Percentiles rank a stretch among this genome's conserved stretches.
phyloP scores from a whole-genome alignment of 2,329 filamentous ascomycete genomes.

The Rutstroemia sp. region DNA sequence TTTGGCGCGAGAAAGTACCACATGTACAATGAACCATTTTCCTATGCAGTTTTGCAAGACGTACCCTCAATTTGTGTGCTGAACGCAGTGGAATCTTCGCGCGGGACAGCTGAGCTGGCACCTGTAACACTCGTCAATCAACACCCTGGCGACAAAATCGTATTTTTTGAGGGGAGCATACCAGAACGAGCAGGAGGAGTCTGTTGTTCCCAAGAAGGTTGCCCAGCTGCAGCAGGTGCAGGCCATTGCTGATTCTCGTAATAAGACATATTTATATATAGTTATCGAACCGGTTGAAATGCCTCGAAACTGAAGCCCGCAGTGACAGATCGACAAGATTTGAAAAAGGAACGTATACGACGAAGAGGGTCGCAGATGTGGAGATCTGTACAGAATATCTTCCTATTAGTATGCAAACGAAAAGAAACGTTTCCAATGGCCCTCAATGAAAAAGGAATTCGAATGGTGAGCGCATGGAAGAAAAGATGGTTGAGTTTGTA shows the following conservation, averaged over 20 bases:
- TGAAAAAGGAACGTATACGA: slow-evolving; percentile 29
- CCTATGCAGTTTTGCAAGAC: slow-evolving; percentile 31
- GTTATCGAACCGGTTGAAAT: slow-evolving; percentile 20
- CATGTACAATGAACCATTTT: neutral
- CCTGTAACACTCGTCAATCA: slow-evolving; percentile 41
- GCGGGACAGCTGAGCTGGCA: slow-evolving; percentile 65
- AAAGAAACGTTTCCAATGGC: neutral
- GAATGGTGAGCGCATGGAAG: slow-evolving; percentile 3
- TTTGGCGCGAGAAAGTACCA: neutral
- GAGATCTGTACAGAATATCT: slow-evolving; percentile 5
- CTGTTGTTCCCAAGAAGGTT: slow-evolving; percentile 66
- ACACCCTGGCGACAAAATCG: slow-evolving; percentile 6
- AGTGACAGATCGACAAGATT: slow-evolving; percentile 20
- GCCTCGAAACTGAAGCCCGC: slow-evolving; percentile 29
- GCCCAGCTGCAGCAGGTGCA: slow-evolving; percentile 40
- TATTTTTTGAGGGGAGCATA: slow-evolving; percentile 33
- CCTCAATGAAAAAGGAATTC: neutral
- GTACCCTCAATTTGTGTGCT: slow-evolving; percentile 84
- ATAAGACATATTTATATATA: slow-evolving; percentile 48
- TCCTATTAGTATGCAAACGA: slow-evolving; percentile 1
- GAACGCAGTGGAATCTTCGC: slow-evolving; percentile 73
- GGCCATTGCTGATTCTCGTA: slow-evolving; percentile 63
- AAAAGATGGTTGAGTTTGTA: neutral
- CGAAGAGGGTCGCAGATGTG: slow-evolving; percentile 19
- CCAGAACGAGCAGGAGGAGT: slow-evolving; percentile 65